phyloP scores from a whole-genome alignment of 345 rosid species.

The Populus pruinosa region DNA sequence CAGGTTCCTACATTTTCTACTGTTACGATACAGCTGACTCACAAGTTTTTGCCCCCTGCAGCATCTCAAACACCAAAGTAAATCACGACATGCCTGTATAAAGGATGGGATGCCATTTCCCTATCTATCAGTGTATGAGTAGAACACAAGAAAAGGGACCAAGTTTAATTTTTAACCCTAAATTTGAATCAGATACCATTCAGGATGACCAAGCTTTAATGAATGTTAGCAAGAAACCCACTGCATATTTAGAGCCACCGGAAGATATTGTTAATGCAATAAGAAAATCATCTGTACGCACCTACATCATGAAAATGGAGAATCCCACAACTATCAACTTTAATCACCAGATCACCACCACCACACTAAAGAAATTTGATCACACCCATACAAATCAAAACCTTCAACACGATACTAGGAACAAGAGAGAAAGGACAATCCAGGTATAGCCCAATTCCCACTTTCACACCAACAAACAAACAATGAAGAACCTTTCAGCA shows the following conservation, averaged over 20 bases:
- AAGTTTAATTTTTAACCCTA: background rate
- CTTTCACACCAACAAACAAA: background rate
- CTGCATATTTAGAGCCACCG: slow-evolving; percentile 17
- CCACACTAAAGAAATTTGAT: background rate
- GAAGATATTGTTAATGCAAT: slow-evolving; percentile 1
- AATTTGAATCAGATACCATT: background rate
- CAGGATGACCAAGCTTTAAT: background rate
- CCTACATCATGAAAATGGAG: slow-evolving; percentile 11
- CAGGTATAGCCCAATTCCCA: slow-evolving; percentile 5
- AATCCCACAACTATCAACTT: slow-evolving; percentile 8
- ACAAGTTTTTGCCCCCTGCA: slow-evolving; percentile 8
- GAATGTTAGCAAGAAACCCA: slow-evolving; percentile 4
- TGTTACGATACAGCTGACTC: slow-evolving; percentile 5
- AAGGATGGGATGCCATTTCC: background rate
- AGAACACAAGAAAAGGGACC: background rate
- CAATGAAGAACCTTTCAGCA: slow-evolving; percentile 9
- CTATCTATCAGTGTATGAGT: background rate
- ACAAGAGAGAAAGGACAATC: background rate
- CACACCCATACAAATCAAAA: slow-evolving; percentile 1
- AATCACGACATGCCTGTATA: background rate
- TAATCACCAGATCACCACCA: background rate
- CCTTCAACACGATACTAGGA: background rate
- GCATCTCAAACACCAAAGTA: slow-evolving; percentile 8
- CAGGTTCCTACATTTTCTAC: slow-evolving; percentile 9
- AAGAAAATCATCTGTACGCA: slow-evolving; percentile 11